Evolutionary conservation across 2,329 filamentous ascomycete genomes (phyloP).

Genomic region (Aspergillus phoenicis): DNA sequence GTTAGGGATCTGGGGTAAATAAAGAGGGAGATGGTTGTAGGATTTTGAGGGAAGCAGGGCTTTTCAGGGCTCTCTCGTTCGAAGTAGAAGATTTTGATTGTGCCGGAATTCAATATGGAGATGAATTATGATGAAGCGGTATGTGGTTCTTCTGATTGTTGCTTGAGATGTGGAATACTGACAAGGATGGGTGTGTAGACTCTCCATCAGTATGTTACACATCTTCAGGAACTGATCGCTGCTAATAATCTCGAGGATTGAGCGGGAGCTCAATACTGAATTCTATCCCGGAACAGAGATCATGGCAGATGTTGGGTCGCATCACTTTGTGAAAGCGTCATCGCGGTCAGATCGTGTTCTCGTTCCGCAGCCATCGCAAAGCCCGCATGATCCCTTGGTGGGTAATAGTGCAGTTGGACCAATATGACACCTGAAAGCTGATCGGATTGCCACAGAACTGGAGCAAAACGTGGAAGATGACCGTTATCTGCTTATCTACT

Average conservation of each 20-base stretch:
- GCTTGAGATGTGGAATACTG: neutral
- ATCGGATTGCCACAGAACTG: conserved; percentile 44
- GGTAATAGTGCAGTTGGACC: neutral
- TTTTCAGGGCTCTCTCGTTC: too few species aligned
- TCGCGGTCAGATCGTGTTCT: conserved; percentile 46
- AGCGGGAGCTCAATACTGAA: conserved; percentile 55
- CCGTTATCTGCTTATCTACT: conserved; percentile 51
- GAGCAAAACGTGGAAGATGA: conserved; percentile 52
- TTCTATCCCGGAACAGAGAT: conserved; percentile 62
- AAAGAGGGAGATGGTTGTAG: neutral
- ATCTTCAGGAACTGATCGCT: neutral
- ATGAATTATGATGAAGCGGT: conserved; percentile 51
- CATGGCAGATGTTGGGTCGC: conserved; percentile 62
- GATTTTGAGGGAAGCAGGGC: neutral
- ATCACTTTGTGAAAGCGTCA: conserved; percentile 65
- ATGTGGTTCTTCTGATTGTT: conserved; percentile 12
- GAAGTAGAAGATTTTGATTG: neutral
- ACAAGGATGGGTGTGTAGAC: conserved; percentile 17
- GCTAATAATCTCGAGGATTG: conserved; percentile 49
- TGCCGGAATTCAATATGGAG: conserved; percentile 41
- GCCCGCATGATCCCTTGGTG: conserved; percentile 51
- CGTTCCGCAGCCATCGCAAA: conserved; percentile 55
- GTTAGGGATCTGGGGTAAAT: too few species aligned
- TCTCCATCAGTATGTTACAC: conserved; percentile 26
- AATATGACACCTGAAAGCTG: neutral